A percentile compares a stretch with the other conserved stretches of the same genome.
Evolutionary conservation across 1,284 basidiomycete genomes (phyloP).

Genomic region (Ceratorhiza oryzae-sativae): DNA sequence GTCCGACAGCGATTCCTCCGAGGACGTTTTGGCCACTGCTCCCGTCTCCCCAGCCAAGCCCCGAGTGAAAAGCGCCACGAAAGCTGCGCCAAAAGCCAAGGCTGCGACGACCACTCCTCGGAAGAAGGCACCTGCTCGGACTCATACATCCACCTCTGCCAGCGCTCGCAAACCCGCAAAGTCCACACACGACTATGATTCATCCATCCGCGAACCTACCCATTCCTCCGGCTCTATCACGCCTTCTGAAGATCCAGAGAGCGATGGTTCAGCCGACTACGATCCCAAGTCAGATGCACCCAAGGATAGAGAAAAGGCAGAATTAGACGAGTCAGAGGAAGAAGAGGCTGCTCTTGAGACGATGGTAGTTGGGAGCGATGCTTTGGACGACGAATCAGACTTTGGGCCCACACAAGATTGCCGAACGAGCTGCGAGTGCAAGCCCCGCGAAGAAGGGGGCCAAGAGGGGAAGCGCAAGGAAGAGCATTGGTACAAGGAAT

Average conservation of each 20-base stretch:
- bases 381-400: constrained; percentile 39
- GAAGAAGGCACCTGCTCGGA: neutral
- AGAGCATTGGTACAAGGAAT: constrained; percentile 3
- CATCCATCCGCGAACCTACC: constrained; percentile 33
- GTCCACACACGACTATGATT: constrained; percentile 27
- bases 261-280: constrained; percentile 5
- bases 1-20: neutral
- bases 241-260: constrained; percentile 13
- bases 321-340: constrained; percentile 44
- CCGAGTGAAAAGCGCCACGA: neutral
- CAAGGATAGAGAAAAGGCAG: constrained; percentile 7
- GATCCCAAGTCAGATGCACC: constrained; percentile 19
- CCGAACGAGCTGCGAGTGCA: constrained; percentile 14
- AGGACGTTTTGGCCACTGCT: constrained; percentile 24
- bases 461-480: constrained; percentile 25
- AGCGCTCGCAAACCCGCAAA: constrained; percentile 14
- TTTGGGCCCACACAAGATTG: constrained; percentile 34
- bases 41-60: constrained; percentile 32
- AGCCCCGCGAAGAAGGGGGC: constrained; percentile 35
- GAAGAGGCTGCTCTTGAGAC: constrained; percentile 46
- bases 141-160: neutral
- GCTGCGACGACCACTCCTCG: neutral
- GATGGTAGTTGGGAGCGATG: constrained; percentile 33
- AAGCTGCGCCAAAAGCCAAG: neutral
- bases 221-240: constrained; percentile 17